These are phyloP conservation scores for Xylaria bambusicola DNA, from an alignment of 495 filamentous ascomycete genomes.

Conservation along the genomic window DNA sequence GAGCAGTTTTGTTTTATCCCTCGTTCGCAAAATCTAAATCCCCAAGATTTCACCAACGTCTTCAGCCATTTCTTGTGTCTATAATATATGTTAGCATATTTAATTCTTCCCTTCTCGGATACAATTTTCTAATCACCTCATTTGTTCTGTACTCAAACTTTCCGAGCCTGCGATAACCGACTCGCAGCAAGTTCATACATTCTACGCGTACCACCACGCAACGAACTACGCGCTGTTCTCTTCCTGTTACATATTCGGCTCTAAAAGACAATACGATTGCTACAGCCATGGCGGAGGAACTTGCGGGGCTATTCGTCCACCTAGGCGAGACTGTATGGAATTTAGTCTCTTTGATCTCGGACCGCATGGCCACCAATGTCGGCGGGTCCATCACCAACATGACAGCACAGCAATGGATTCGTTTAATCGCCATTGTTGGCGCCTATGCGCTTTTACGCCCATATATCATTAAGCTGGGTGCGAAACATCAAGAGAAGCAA, in stretches of 20 bases:
- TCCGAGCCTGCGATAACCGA: too few relatives aligned
- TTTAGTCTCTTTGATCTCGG: constrained; percentile 31
- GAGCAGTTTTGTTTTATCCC: constrained; percentile 18
- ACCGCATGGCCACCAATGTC: constrained; percentile 58
- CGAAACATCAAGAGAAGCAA: constrained; percentile 44
- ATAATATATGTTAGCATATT: too few relatives aligned
- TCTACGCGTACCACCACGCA: neutral
- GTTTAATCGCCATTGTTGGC: constrained; percentile 60
- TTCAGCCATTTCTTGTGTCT: neutral
- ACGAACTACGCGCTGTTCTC: constrained; percentile 11
- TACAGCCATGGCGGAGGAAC: too few relatives aligned
- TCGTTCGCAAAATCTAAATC: constrained; percentile 8
- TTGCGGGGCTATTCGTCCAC: constrained; percentile 34
- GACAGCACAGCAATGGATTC: constrained; percentile 59
- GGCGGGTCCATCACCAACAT: constrained; percentile 56
- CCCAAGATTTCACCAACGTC: neutral
- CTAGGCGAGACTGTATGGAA: constrained; percentile 27
- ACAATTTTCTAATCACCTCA: neutral
- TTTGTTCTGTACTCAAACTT: too few relatives aligned
- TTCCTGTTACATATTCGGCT: neutral
- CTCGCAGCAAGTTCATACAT: neutral
- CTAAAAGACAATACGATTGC: constrained; percentile 10
- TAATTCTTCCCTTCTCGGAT: neutral
- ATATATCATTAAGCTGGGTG: constrained; percentile 57
- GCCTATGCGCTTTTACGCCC: constrained; percentile 67